Conservation (phyloP, 2,329 filamentous ascomycete genomes). For the Colletotrichum sansevieriae region DNA sequence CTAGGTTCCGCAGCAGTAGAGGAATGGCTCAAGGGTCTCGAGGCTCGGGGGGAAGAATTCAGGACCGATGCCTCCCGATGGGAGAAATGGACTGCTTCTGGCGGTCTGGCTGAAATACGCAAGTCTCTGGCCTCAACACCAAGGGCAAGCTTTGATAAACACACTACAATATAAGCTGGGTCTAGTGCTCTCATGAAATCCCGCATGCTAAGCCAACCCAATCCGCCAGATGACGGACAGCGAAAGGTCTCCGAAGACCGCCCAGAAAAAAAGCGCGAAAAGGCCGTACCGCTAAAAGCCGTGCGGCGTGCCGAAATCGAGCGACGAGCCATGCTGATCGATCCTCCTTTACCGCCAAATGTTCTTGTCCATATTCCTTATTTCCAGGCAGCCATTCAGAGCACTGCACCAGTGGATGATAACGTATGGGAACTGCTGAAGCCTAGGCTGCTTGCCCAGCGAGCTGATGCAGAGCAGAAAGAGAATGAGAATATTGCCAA, state of each 20-base stretch:
- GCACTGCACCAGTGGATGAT: slow-evolving; percentile 76
- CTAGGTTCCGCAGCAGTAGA: slow-evolving; percentile 77
- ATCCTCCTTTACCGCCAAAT: slow-evolving; percentile 73
- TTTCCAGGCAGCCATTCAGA: slow-evolving; percentile 80
- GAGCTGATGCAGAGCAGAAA: slow-evolving; percentile 72
- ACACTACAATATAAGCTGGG: background rate
- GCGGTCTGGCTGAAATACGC: slow-evolving; percentile 56
- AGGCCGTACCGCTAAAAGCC: slow-evolving; percentile 74
- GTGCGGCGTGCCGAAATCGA: slow-evolving; percentile 78
- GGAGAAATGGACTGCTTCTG: slow-evolving; percentile 77
- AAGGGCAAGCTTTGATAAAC: background rate
- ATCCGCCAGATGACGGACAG: background rate
- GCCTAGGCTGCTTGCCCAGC: slow-evolving; percentile 75
- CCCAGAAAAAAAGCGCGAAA: slow-evolving; percentile 53
- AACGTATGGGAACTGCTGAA: slow-evolving; percentile 77
- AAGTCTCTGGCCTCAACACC: slow-evolving; percentile 23
- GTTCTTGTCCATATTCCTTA: slow-evolving; percentile 78
- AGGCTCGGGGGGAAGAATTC: slow-evolving; percentile 70
- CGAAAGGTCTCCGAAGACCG: background rate
- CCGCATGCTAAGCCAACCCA: background rate
- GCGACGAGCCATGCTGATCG: slow-evolving; percentile 73
- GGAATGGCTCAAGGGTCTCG: slow-evolving; percentile 85
- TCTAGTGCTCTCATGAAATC: background rate
- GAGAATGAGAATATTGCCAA: slow-evolving; percentile 57
- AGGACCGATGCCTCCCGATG: slow-evolving; percentile 75